Evolutionary conservation across 495 filamentous ascomycete species (phyloP).

Genomic region (Hypoxylon perforatum): DNA sequence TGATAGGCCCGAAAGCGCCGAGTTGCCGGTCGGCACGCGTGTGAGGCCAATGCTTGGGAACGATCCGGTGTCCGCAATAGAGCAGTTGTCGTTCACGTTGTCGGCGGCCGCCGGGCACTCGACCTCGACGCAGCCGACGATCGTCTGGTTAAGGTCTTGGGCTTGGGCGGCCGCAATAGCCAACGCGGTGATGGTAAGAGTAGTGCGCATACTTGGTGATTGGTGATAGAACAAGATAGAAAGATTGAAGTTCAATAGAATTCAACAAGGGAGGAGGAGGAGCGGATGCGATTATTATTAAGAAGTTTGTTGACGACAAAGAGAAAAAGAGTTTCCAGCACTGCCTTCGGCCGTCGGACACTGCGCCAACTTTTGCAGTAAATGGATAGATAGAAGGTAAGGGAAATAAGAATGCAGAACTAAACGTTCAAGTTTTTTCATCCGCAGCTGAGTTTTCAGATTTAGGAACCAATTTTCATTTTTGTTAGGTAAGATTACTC

Average conservation of each 20-base stretch:
- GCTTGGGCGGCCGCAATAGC: slow-evolving; percentile 8
- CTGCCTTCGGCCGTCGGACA: no score
- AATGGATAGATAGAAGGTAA: no score
- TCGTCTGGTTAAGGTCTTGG: slow-evolving; percentile 35
- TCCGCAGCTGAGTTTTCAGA: no score
- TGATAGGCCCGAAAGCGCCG: slow-evolving; percentile 31
- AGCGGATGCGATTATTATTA: neutral
- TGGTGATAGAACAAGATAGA: neutral
- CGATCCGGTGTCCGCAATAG: slow-evolving; percentile 32
- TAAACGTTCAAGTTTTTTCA: no score
- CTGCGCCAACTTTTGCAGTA: no score
- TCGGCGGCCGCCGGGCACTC: slow-evolving; percentile 31
- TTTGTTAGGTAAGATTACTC: no score
- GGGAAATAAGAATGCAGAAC: no score
- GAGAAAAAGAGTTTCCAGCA: no score
- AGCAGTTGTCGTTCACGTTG: slow-evolving; percentile 33
- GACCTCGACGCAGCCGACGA: slow-evolving; percentile 39
- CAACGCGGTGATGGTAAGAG: slow-evolving; percentile 9
- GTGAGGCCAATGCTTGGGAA: slow-evolving; percentile 34
- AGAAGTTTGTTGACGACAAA: neutral
- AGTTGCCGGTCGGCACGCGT: slow-evolving; percentile 17
- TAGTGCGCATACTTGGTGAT: slow-evolving; percentile 9
- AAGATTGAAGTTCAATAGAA: neutral
- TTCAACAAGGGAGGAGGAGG: neutral
- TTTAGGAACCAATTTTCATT: no score